Evolutionary conservation across 352 stramenopile species (phyloP), one percentile per base, ranked within the genome.

Genomic region (Saprolegnia diclina): DNA sequence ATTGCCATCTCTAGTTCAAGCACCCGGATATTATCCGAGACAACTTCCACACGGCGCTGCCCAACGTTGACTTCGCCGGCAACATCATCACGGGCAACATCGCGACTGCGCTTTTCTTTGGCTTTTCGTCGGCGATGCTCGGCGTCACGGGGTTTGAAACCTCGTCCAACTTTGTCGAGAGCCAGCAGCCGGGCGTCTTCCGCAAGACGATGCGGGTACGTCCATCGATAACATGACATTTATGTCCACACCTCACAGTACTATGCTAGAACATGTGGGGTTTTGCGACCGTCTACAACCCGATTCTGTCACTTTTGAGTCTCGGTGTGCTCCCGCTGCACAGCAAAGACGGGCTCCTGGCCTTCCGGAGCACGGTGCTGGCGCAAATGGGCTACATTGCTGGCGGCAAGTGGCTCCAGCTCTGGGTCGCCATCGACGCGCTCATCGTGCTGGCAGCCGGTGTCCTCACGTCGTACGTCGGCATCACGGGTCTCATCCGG

Each of bases 61-160:
- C 88, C 1, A 67, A 65, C 37, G 74, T 94, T 0, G 75, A 86
- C 53, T 68, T 89, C 29, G 73, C 74, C 18, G 75, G 77, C 22
- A 72, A 69, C 10, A 21, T 72, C 22, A 32, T 80, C 7, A 42
- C 62, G 16, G 82, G 82, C 10, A 86, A 82, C 53, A 19, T 89
- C 32, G 26, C 78, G 35, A 87, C 81, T 0, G 84, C 81, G 4
- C 75, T 91, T 24, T 91, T 91, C 70, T 95, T 87, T 55, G 88
- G 88, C 45, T 91, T 88, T 65, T 80, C 77, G 32, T 82, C 80
- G 10, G 89, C 90, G 1, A 95, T 97, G 85, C 77, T 97, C 24
- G 91, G 91, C 54, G 91, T 97, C 63, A 94, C 82, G 11, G 91
- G 91, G 29, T 97, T 97, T 61, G 91, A 97, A 76, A 95, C 85